Evolutionary conservation across 2,329 filamentous ascomycete genomes (phyloP), one percentile per base, ranked within the genome.

Genomic region (Diaporthe sp.): DNA sequence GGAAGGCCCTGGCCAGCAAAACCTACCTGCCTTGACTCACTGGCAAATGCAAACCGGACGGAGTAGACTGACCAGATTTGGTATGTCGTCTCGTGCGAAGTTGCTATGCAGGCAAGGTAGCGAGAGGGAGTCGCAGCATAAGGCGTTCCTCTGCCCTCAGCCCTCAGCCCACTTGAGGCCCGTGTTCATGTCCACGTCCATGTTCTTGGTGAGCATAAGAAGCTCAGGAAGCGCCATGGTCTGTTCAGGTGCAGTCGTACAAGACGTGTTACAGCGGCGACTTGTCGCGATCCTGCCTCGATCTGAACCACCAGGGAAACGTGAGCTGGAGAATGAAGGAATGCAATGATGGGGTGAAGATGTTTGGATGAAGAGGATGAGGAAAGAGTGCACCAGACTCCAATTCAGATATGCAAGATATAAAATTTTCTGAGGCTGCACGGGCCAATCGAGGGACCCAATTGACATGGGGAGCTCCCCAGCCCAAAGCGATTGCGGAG

Each of bases 401-500:
- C 61, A 71, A 71, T 28, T 46, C n/a, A 70, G 10, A 17, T 39
- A 28, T 37, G 51, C 65, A 71, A 74, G 44, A 74, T 74, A 70
- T 74, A 74, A 74, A 74, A 57, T 65, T 73, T 73, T 73, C 71
- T 37, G 58, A 31, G 15, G 58, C n/a, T 65, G 71, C 71, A 73
- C 71, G 71, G 71, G 51, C 71, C 71, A 73, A 73, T 73, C 46
- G 61, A 57, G 25, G 49, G 31, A 44, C 46, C 58, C 46, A 73
- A 55, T 57, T 55, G 58, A 37, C 71, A 55, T 39, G 65, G 57
- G 71, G 71, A 65, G 34, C 49, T 44, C 58, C 49, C 31, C 46
- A 53, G 46, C 46, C 22, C 65, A 42, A 53, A 62, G 71, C 71
- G 71, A 62, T 46, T 65, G 51, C 67, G 68, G 75, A 76, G 62